A percentile compares a stretch with the other conserved stretches of the same genome.
phyloP scores from a whole-genome alignment of 2,329 filamentous ascomycete genomes.

The Apiospora rasikravindrae region DNA sequence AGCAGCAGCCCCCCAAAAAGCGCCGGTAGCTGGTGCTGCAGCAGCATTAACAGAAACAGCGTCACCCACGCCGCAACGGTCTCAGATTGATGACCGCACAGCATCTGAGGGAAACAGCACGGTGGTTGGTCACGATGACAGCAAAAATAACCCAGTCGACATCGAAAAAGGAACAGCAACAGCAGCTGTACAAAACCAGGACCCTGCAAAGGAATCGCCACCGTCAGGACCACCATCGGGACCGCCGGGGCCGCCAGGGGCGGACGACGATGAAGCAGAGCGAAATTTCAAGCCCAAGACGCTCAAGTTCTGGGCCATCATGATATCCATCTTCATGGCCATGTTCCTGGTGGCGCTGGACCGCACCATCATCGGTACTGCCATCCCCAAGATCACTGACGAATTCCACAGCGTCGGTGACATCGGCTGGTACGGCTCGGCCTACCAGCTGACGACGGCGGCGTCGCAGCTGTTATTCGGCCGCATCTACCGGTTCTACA shows the following conservation, averaged over 20 bases:
- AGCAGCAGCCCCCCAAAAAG: neutral
- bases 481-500: constrained; percentile 59
- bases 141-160: neutral
- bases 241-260: neutral
- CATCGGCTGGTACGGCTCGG: constrained; percentile 68
- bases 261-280: constrained; percentile 34
- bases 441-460: constrained; percentile 65
- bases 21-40: neutral
- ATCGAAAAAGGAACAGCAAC: neutral
- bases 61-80: neutral
- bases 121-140: neutral
- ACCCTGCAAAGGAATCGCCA: neutral
- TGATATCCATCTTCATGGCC: constrained; percentile 58
- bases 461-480: constrained; percentile 61
- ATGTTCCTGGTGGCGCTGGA: constrained; percentile 65
- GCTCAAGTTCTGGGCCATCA: constrained; percentile 60
- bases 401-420: constrained; percentile 63
- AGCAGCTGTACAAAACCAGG: neutral
- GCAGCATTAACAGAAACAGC: neutral
- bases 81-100: neutral
- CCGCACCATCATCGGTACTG: constrained; percentile 61
- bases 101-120: constrained; percentile 9
- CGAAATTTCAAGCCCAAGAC: constrained; percentile 58
- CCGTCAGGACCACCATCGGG: neutral
- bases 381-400: constrained; percentile 60